phyloP scores from a whole-genome alignment of 495 filamentous ascomycete genomes.

The Penicillium bovifimosum region DNA sequence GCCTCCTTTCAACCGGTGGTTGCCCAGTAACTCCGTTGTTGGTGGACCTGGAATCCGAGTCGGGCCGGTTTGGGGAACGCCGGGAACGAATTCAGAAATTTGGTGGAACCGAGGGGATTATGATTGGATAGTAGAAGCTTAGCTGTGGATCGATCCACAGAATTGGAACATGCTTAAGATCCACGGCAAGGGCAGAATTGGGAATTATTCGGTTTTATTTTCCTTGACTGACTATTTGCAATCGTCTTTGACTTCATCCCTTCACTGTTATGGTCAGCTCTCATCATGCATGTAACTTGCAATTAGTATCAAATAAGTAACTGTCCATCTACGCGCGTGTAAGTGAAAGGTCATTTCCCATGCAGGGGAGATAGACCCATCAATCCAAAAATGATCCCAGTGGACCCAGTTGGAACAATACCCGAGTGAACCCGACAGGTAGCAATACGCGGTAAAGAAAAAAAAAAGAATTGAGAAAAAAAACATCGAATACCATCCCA shows the following conservation, averaged over 20 bases:
- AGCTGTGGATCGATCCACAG: conserved; percentile 18
- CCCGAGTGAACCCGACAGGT: conserved; percentile 15
- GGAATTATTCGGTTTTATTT: background rate
- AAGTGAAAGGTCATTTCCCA: background rate
- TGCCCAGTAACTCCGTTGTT: conserved; percentile 24
- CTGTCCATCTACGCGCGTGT: background rate
- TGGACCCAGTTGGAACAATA: conserved; percentile 3
- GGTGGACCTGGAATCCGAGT: conserved; percentile 31
- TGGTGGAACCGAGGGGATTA: conserved; percentile 6
- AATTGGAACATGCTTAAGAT: conserved; percentile 20
- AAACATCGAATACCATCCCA: conserved; percentile 4
- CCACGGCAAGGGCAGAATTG: conserved; percentile 23
- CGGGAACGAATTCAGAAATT: conserved; percentile 23
- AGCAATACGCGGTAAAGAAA: conserved; percentile 8
- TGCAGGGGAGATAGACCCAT: conserved; percentile 8
- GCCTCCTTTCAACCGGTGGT: conserved; percentile 20
- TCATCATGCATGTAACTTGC: background rate
- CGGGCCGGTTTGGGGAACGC: conserved; percentile 28
- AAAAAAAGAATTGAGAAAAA: conserved; percentile 13
- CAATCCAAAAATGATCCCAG: background rate
- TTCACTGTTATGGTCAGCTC: background rate
- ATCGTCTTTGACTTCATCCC: background rate
- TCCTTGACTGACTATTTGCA: background rate
- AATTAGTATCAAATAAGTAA: background rate
- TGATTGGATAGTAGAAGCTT: conserved; percentile 16